phyloP scores from a whole-genome alignment of 768 basidiomycete genomes.

The Pisolithus microcarpus region DNA sequence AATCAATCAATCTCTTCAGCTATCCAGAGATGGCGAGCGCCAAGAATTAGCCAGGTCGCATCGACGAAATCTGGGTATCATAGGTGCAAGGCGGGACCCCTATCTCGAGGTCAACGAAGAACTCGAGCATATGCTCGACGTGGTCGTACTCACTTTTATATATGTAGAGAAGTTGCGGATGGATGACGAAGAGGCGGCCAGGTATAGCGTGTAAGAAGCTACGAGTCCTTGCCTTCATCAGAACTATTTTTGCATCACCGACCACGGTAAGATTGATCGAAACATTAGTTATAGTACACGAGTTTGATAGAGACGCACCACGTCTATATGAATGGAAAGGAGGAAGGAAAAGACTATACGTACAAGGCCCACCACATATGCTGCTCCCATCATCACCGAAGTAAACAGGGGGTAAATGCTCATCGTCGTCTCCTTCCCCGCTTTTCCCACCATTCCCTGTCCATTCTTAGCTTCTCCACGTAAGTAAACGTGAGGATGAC shows the following conservation, averaged over 20 bases:
- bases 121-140: conserved; percentile 21
- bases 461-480: conserved; percentile 4
- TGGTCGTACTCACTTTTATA: conserved; percentile 25
- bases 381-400: background rate
- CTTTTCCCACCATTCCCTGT: background rate
- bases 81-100: background rate
- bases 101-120: conserved; percentile 4
- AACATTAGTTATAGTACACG: too few species aligned
- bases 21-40: background rate
- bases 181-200: background rate
- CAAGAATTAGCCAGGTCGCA: conserved; percentile 3
- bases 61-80: conserved; percentile 2
- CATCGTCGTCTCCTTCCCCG: background rate
- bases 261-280: background rate
- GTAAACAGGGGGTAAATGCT: background rate
- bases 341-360: background rate
- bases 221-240: background rate
- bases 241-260: background rate
- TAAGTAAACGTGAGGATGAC: conserved; percentile 10
- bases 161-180: conserved; percentile 23
- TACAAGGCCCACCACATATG: background rate
- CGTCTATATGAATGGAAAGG: background rate
- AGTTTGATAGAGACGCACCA: too few species aligned
- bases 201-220: background rate
- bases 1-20: background rate